Evolutionary conservation across 78 protist genomes (phyloP).

Genomic region (Salpingoeca rosetta): DNA sequence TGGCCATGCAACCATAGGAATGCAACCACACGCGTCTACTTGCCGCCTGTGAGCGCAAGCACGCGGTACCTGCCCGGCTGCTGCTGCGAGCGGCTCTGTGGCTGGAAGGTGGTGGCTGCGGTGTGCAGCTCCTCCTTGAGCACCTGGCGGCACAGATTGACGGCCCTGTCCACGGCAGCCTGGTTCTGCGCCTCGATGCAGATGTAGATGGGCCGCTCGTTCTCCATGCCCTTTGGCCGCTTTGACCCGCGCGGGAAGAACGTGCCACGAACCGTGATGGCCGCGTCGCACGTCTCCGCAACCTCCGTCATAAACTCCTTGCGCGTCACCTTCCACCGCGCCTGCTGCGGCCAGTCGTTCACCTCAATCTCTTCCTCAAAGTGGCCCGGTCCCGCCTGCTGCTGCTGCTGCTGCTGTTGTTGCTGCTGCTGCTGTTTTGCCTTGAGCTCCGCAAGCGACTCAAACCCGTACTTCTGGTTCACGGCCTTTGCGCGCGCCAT

Average conservation of each 20-base stretch:
- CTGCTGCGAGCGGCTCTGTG: neutral
- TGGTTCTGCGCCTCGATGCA: neutral
- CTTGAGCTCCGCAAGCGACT: neutral
- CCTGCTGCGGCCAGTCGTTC: conserved; percentile 34
- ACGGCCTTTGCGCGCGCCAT: no score
- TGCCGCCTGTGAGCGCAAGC: neutral
- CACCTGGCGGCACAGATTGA: neutral
- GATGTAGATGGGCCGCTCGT: neutral
- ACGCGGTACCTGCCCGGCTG: neutral
- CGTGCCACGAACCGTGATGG: conserved; percentile 9
- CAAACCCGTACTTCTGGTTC: conserved; percentile 6
- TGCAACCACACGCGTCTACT: no score
- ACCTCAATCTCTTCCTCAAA: conserved; percentile 23
- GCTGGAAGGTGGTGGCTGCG: neutral
- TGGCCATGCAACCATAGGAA: no score
- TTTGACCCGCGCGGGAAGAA: conserved; percentile 5
- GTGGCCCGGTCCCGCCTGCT: neutral
- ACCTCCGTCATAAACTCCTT: conserved; percentile 6
- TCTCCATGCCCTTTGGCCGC: neutral
- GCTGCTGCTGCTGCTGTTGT: neutral
- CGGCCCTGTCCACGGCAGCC: neutral
- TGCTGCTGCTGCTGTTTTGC: neutral
- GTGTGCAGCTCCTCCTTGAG: neutral
- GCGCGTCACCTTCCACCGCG: conserved; percentile 27
- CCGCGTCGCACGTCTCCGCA: conserved; percentile 6